Evolutionary conservation across 1,284 basidiomycete genomes (phyloP), one percentile per base, ranked within the genome.

Genomic region (Pyrrhoderma noxium): DNA sequence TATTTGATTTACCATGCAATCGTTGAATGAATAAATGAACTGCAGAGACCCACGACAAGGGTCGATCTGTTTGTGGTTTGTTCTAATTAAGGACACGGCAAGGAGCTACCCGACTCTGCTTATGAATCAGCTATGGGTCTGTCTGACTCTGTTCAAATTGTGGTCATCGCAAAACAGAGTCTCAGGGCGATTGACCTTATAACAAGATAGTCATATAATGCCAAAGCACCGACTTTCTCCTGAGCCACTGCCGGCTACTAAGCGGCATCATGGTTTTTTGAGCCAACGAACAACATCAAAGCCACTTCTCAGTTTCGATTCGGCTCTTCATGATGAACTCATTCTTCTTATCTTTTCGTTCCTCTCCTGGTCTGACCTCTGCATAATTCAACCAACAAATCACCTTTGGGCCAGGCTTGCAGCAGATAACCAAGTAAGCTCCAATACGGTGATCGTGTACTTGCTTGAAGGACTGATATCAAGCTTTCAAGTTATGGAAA

Each of bases 331-430:
- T 61, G 87, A 89, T 58, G 86, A 89, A 65, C 74, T 89, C 43
- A 70, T 87, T 47, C 69, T 89, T 23, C 73, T 72, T 59, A 80
- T 89, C 51, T 86, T 89, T 68, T 80, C 84, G 2, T 73, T 81
- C 65, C 72, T 89, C 27, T 73, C 77, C 18, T 79, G 73, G 67
- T 59, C 66, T 21, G 85, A 88, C 65, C 76, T 89, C 16, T 89
- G 86, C 61, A 62, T 70, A 3, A 67, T 76, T 16, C 82, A 87
- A 62, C 62, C 70, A n/a, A 78, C 75, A 37, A 86, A 75, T 64
- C 73, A 68, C 53, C 80, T 80, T 58, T 88, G 84, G 76, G 71
- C 75, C 14, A 70, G 86, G 47, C 71, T 89, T 13, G 74, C 85
- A 13, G 65, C 67, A 49, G 77, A 79, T 60, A 70, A 75, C 49